Evolutionary conservation across 2,329 filamentous ascomycete species (phyloP).

Genomic region (Cephalotrichum gorgonifer): DNA sequence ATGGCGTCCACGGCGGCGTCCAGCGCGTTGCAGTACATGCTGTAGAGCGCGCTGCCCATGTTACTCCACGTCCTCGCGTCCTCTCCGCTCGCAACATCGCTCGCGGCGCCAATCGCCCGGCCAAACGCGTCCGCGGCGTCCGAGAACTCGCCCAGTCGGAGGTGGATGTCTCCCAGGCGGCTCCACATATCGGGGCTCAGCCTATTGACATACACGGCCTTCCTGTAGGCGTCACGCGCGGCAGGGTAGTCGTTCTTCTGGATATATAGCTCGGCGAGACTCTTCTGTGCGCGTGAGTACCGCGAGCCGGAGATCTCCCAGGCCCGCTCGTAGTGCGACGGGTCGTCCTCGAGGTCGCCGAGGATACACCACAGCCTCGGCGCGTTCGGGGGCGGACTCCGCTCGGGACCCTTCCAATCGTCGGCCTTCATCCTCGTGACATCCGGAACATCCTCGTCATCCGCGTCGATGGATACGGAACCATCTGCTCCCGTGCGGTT

Average conservation of each 20-base stretch:
- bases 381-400: slow-evolving; percentile 67
- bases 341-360: slow-evolving; percentile 73
- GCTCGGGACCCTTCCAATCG: slow-evolving; percentile 45
- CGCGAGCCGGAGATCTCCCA: slow-evolving; percentile 77
- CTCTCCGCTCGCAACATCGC: slow-evolving; percentile 60
- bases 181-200: slow-evolving; percentile 82
- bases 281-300: slow-evolving; percentile 80
- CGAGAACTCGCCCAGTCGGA: slow-evolving; percentile 66
- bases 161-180: slow-evolving; percentile 75
- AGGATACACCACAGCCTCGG: slow-evolving; percentile 87
- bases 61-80: slow-evolving; percentile 95
- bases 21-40: slow-evolving; percentile 47
- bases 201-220: slow-evolving; percentile 68
- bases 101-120: slow-evolving; percentile 59
- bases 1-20: slow-evolving; percentile 21
- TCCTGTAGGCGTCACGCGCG: slow-evolving; percentile 67
- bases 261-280: slow-evolving; percentile 71
- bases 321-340: slow-evolving; percentile 68
- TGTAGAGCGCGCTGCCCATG: slow-evolving; percentile 72
- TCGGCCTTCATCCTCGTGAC: slow-evolving; percentile 43
- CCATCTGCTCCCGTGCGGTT: slow-evolving; percentile 38
- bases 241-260: slow-evolving; percentile 53
- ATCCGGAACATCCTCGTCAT: slow-evolving; percentile 43
- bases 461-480: slow-evolving; percentile 23
- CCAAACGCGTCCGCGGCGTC: slow-evolving; percentile 77